phyloP scores from a whole-genome alignment of 2,329 filamentous ascomycete genomes.

The Fusarium sacchari region DNA sequence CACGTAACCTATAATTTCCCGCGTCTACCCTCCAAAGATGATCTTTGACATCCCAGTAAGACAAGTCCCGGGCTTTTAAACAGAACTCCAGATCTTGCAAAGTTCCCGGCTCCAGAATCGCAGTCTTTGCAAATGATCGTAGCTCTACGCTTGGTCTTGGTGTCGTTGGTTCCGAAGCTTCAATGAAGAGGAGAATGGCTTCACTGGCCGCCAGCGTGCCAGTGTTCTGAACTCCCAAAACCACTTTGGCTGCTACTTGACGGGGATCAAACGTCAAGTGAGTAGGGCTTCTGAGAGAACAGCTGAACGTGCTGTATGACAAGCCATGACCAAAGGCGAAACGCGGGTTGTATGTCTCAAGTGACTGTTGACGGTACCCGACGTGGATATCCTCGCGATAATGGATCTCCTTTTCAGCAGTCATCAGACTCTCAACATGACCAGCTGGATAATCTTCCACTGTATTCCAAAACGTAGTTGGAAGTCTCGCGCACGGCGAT shows the following conservation, averaged over 20 bases:
- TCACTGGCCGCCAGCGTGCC: neutral
- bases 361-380: neutral
- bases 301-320: neutral
- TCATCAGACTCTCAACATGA: neutral
- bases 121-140: neutral
- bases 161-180: neutral
- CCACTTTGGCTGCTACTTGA: rapidly evolving
- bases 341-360: neutral
- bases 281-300: neutral
- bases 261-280: rapidly evolving
- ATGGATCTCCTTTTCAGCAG: neutral
- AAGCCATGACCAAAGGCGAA: neutral
- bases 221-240: neutral
- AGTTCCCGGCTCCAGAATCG: neutral
- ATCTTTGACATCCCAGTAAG: neutral
- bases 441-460: neutral
- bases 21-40: neutral
- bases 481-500: neutral
- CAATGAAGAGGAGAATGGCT: neutral
- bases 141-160: neutral
- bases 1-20: neutral
- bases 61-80: neutral
- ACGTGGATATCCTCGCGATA: neutral
- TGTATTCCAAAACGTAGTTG: neutral
- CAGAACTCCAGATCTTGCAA: neutral